Evolutionary conservation across 139 green algal genomes (phyloP), one percentile per base, ranked within the genome.

Genomic region (Auxenochlorella pyrenoidosa): DNA sequence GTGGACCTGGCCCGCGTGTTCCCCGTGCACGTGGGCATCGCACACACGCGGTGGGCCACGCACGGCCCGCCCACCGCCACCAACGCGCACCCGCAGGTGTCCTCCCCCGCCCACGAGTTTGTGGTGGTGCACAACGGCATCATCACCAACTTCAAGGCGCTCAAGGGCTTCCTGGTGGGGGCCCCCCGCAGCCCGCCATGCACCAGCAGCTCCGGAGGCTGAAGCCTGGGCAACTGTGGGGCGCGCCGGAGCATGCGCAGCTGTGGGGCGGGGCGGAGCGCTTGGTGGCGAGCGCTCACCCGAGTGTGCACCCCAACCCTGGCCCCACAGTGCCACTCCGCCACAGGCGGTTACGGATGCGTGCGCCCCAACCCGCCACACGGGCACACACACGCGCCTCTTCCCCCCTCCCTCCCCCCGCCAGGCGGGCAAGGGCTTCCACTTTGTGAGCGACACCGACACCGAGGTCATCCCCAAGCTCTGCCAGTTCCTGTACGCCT

Each of bases 71-170:
- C 98, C 34, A 95, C 91, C 5, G 83, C 83, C 18, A 75, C 90
- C 32, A 99, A 99, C 93, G 94, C 90, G 83, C 98, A 99, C 90
- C 98, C 98, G 81, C 94, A 96, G 59, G 87, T 93, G 32, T 96
- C 93, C 82, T 95, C 92, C 76, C 72, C 87, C 1, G 91, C 91
- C 60, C 91, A 94, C 82, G 94, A 97, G 85, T 99, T 99, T 90
- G 91, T 98, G n/a, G 96, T 99, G 24, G 98, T 99, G 43, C 98
- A 99, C 95, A 99, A 99, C 85, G 98, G 98, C 71, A 99, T 99
- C 91, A 98, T 99, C 94, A 99, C 98, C 43, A 99, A 99, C 94
- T 98, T 97, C 92, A 91, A 94, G 84, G 90, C 95, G 34, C 90
- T 99, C 0, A 96, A 96, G 54, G 93, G 96, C 44, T 98, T 98